Conservation (phyloP, 495 filamentous ascomycete species). For the Rusavskia elegans region DNA sequence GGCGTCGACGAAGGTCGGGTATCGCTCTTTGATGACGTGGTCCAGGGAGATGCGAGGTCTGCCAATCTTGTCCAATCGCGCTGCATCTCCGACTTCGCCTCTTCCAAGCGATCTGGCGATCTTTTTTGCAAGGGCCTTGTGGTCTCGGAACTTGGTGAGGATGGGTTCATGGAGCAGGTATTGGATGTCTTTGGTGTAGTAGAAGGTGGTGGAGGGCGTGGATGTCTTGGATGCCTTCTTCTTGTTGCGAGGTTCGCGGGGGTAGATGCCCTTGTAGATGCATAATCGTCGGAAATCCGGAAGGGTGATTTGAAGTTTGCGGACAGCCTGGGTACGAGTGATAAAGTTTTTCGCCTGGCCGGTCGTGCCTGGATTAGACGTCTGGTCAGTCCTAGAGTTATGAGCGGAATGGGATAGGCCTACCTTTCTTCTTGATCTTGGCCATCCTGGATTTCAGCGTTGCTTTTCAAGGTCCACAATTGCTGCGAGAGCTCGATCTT, state of each 20-base stretch:
- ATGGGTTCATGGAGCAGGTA: conserved; percentile 94
- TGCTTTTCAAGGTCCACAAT: neutral
- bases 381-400: conserved; percentile 10
- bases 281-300: conserved; percentile 95
- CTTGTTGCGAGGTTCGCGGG: conserved; percentile 86
- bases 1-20: conserved; percentile 92
- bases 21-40: conserved; percentile 93
- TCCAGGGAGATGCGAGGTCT: conserved; percentile 78
- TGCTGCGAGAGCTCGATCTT: too few species aligned
- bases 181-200: conserved; percentile 98
- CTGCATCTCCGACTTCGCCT: conserved; percentile 77
- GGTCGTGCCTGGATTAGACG: conserved; percentile 50
- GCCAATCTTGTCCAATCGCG: conserved; percentile 67
- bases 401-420: neutral
- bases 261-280: conserved; percentile 99
- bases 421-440: conserved; percentile 88
- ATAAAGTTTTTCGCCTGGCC: conserved; percentile 98
- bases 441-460: conserved; percentile 35
- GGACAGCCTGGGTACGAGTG: conserved; percentile 86
- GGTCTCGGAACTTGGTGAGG: conserved; percentile 89
- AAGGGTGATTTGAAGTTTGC: conserved; percentile 92
- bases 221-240: conserved; percentile 89
- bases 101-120: conserved; percentile 79
- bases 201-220: conserved; percentile 86
- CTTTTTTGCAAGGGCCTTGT: conserved; percentile 93